These are phyloP conservation scores for Grigorovia jiainica DNA, from an alignment of 805 yeast genomes.

Conservation along the genomic window DNA sequence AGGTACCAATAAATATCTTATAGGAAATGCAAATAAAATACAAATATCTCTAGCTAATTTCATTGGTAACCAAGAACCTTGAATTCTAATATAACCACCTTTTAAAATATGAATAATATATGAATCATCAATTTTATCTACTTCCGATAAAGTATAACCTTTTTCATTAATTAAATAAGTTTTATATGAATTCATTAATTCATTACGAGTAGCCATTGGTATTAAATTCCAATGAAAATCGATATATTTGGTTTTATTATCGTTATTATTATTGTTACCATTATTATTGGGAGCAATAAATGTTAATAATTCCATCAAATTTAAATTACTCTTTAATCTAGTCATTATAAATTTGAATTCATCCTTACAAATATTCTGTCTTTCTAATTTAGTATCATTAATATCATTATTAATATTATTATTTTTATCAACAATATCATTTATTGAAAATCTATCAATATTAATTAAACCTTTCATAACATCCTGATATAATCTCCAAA, in stretches of 20 bases:
- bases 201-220: conserved; percentile 1
- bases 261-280: not conserved
- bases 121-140: conserved; percentile 10
- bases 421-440: too few species aligned
- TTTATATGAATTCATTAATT: conserved; percentile 5
- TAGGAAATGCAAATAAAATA: conserved; percentile 62
- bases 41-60: conserved; percentile 60
- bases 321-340: not conserved
- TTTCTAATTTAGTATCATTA: not conserved
- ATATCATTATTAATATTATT: not conserved
- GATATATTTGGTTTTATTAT: conserved; percentile 9
- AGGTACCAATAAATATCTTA: too few species aligned
- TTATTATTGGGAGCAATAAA: not conserved
- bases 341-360: conserved; percentile 1
- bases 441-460: not conserved
- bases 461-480: conserved; percentile 20
- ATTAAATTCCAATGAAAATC: conserved; percentile 24
- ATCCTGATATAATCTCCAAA: conserved; percentile 52
- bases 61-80: conserved; percentile 88
- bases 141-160: conserved; percentile 6
- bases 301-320: too few species aligned
- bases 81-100: conserved; percentile 87
- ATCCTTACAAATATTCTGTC: conserved; percentile 1
- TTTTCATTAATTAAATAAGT: conserved; percentile 7
- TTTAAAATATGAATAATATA: conserved; percentile 51